Evolutionary conservation across 1,139 yeast species (phyloP).

Genomic region (Eremothecium gossypii): DNA sequence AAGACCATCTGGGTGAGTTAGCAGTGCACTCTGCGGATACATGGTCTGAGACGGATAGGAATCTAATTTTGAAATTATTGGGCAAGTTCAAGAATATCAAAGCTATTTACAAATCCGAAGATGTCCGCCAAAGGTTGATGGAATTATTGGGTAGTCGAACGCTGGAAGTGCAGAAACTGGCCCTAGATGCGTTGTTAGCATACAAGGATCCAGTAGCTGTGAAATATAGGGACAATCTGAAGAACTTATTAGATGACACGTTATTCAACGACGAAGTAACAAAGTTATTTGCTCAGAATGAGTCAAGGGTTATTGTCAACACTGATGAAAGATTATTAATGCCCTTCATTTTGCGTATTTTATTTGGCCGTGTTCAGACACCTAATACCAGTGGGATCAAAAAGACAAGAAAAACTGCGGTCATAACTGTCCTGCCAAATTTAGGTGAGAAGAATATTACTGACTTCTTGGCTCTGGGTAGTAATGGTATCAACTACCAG

Average conservation of each 20-base stretch:
- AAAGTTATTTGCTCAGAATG: conserved; percentile 45
- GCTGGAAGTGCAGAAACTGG: conserved; percentile 57
- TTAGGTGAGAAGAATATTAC: conserved; percentile 46
- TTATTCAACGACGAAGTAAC: conserved; percentile 78
- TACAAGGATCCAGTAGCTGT: conserved; percentile 49
- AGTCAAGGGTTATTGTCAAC: conserved; percentile 49
- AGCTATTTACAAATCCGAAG: conserved; percentile 41
- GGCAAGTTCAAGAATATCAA: conserved; percentile 57
- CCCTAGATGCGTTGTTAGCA: conserved; percentile 63
- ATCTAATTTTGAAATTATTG: conserved; percentile 51
- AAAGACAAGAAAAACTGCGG: conserved; percentile 67
- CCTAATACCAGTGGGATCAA: conserved; percentile 53
- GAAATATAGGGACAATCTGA: conserved; percentile 66
- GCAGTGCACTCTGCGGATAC: conserved; percentile 15
- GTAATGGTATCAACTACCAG: conserved; percentile 42
- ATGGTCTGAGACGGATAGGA: conserved; percentile 59
- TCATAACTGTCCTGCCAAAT: conserved; percentile 59
- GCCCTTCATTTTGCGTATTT: conserved; percentile 66
- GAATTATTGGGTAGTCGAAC: conserved; percentile 55
- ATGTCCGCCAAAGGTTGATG: conserved; percentile 46
- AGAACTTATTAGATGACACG: conserved; percentile 71
- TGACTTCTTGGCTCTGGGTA: conserved; percentile 55
- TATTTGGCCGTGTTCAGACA: conserved; percentile 79
- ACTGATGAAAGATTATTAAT: conserved; percentile 51
- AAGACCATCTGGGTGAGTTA: conserved; percentile 18